Evolutionary conservation across 371 early-diverging fungal species (phyloP), one percentile per base, ranked within the genome.

Genomic region (Nematocida sp.): DNA sequence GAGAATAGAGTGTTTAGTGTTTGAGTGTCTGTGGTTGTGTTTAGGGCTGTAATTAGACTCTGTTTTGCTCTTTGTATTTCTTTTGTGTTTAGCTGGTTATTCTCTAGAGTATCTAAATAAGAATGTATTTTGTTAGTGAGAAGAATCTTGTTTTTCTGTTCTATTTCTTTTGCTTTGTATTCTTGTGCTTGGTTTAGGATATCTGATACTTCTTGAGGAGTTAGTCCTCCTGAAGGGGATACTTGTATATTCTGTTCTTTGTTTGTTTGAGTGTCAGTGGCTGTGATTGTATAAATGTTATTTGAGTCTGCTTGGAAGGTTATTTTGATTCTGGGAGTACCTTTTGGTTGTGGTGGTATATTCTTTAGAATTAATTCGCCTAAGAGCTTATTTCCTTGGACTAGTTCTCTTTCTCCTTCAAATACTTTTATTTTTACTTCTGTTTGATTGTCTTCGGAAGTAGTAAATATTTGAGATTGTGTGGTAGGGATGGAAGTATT

Each of bases 401-500:
- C 90, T 40, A 95, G 86, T 81, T 93, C 91, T 85, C 95, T 90
- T 86, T 96, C 97, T 77, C 99, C 99, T 84, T 98, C 96, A 88
- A 88, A 96, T 40, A 98, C 92, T 82, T 87, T 89, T 81, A 98
- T 92, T 75, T 91, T 90, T 61, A 98, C 96, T 65, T 91, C 90
- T 31, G 93, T 92, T 84, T 98, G 99, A 27, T 93, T 92, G 83
- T 98, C 96, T 55, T 95, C 94, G 11, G 95, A 94, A 21, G 99
- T 98, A 62, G 96, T 94, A 88, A 98, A 98, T 60, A 89, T 87
- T 83, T 95, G 94, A n/a, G 91, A 88, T 85, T 94, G 93, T 86
- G 94, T 98, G 81, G 94, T 94, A 37, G 99, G 97, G 75, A 96
- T 92, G 27, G 96, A 94, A 40, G 96, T 94, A 86, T 98, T 96